Evolutionary conservation across 176 grass and related monocot species (phyloP).

Genomic region (Carex kokanica): DNA sequence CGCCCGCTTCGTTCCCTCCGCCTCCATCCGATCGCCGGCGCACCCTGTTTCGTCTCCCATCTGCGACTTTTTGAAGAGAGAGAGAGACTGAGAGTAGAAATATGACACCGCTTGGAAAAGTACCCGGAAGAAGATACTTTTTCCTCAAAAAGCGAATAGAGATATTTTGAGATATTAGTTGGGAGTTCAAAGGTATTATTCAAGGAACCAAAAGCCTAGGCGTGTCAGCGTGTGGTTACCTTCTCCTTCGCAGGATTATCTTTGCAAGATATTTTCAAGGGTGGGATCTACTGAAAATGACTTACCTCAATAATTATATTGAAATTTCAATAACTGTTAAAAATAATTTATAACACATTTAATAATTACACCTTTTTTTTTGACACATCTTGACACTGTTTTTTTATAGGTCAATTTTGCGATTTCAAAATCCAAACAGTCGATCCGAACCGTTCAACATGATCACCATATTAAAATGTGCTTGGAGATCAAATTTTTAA

Average conservation of each 20-base stretch:
- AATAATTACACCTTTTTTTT: too few species aligned
- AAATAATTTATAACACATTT: too few species aligned
- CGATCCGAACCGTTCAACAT: too few species aligned
- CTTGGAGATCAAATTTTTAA: too few species aligned
- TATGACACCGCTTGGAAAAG: background rate
- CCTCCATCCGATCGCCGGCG: slow-evolving; percentile 6
- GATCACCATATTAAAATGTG: too few species aligned
- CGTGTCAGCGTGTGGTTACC: background rate
- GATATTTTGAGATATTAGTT: slow-evolving; percentile 14
- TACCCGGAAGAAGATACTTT: background rate
- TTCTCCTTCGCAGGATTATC: too few species aligned
- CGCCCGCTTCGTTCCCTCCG: slow-evolving; percentile 31
- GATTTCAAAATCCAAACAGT: too few species aligned
- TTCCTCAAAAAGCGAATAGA: background rate
- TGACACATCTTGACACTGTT: too few species aligned
- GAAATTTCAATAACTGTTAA: too few species aligned
- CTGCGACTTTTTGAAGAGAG: background rate
- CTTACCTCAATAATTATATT: too few species aligned
- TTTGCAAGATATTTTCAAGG: background rate
- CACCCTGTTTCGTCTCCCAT: slow-evolving; percentile 34
- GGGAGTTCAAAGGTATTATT: background rate
- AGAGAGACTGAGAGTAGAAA: background rate
- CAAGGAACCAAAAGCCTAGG: background rate
- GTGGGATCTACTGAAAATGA: too few species aligned
- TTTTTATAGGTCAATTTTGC: too few species aligned